phyloP scores from a whole-genome alignment of 441 rosid genomes.

The Macaranga tanarius region DNA sequence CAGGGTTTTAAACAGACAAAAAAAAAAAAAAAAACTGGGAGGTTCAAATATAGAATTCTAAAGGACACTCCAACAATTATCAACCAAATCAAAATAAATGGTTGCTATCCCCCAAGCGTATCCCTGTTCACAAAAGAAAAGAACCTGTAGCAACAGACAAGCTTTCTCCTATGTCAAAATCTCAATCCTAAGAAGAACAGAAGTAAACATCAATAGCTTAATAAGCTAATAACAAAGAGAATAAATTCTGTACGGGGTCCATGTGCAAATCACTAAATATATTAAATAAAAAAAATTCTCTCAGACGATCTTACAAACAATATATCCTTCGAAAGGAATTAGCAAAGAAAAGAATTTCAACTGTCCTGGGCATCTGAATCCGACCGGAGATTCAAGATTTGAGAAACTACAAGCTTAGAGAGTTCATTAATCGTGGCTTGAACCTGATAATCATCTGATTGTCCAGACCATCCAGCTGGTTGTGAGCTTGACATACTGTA shows the following conservation, averaged over 20 bases:
- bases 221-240: conserved; percentile 4
- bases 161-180: conserved; percentile 5
- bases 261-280: neutral
- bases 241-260: neutral
- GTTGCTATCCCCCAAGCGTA: neutral
- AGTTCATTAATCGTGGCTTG: conserved; percentile 80
- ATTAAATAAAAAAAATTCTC: conserved; percentile 3
- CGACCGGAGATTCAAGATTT: conserved; percentile 59
- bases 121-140: neutral
- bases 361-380: conserved; percentile 50
- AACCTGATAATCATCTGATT: conserved; percentile 62
- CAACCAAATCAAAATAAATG: neutral
- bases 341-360: conserved; percentile 22
- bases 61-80: too few species aligned
- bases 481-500: conserved; percentile 56
- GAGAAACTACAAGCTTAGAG: conserved; percentile 76
- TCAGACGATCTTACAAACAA: conserved; percentile 24
- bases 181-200: conserved; percentile 12
- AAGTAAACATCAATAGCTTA: neutral
- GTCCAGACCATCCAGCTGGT: conserved; percentile 49
- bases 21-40: too few species aligned
- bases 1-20: too few species aligned
- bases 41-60: neutral
- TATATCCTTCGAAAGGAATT: neutral
- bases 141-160: neutral